Conservation (phyloP, 805 yeast genomes). For the Candida mattraensis region DNA sequence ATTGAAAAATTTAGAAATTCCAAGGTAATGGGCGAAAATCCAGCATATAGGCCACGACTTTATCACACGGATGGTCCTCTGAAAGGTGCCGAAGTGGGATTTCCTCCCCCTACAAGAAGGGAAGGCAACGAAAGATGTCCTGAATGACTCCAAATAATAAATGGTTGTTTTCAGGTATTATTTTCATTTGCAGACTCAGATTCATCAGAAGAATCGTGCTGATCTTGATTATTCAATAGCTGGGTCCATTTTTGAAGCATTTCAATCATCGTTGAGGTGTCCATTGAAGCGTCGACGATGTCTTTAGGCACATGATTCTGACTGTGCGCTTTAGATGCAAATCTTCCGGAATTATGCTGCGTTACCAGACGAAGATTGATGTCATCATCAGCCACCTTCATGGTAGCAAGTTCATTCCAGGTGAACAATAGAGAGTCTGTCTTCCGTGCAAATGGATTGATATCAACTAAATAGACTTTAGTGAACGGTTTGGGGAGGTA, state of each 20-base stretch:
- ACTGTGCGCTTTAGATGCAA: slow-evolving; percentile 78
- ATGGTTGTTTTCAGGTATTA: too few relatives aligned
- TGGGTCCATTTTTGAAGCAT: slow-evolving; percentile 58
- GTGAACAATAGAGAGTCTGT: slow-evolving; percentile 78
- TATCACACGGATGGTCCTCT: slow-evolving; percentile 43
- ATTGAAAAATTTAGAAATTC: slow-evolving; percentile 50
- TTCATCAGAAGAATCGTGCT: slow-evolving; percentile 24
- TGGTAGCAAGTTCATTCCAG: slow-evolving; percentile 72
- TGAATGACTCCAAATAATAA: too few relatives aligned
- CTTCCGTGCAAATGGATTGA: slow-evolving; percentile 79
- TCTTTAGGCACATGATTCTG: slow-evolving; percentile 93
- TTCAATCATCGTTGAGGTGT: slow-evolving; percentile 68
- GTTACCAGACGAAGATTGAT: slow-evolving; percentile 66
- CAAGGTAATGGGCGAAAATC: slow-evolving; percentile 45
- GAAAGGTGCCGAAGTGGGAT: slow-evolving; percentile 42
- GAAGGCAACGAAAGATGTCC: slow-evolving; percentile 1
- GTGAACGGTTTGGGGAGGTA: slow-evolving; percentile 77
- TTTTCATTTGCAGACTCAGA: too few relatives aligned
- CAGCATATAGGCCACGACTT: slow-evolving; percentile 48
- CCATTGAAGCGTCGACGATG: slow-evolving; percentile 77
- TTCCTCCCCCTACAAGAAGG: slow-evolving; percentile 36
- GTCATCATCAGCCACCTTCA: slow-evolving; percentile 33
- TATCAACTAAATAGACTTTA: slow-evolving; percentile 70
- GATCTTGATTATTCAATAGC: slow-evolving; percentile 25
- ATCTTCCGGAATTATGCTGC: slow-evolving; percentile 68